Percentiles rank a stretch among this genome's conserved stretches.
Conservation (phyloP, 441 rosid species). For the Gossypium davidsonii region DNA sequence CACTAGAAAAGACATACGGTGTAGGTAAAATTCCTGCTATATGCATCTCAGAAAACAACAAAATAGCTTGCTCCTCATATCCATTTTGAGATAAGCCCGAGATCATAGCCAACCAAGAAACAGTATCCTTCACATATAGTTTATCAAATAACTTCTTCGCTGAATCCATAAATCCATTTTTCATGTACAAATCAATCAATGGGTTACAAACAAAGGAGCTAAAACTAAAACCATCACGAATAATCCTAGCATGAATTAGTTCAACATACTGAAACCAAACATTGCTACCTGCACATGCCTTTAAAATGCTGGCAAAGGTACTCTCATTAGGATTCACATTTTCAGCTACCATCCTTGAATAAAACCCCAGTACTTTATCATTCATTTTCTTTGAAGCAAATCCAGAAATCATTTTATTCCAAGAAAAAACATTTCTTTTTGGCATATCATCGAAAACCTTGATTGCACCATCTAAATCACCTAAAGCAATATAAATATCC, state of each 20-base stretch:
- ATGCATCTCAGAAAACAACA: slow-evolving; percentile 60
- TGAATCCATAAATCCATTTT: slow-evolving; percentile 45
- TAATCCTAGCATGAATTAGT: slow-evolving; percentile 65
- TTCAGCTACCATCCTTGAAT: slow-evolving; percentile 42
- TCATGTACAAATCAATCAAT: slow-evolving; percentile 62
- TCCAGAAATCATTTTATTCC: slow-evolving; percentile 52
- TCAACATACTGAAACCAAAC: slow-evolving; percentile 32
- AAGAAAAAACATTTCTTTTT: slow-evolving; percentile 35
- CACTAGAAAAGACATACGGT: slow-evolving; percentile 76
- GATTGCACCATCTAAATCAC: slow-evolving; percentile 39
- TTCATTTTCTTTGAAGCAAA: slow-evolving; percentile 35
- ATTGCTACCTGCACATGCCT: slow-evolving; percentile 38
- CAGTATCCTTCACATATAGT: slow-evolving; percentile 47
- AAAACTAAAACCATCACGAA: slow-evolving; percentile 46
- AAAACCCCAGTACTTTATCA: slow-evolving; percentile 26
- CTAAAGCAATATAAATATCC: slow-evolving; percentile 34
- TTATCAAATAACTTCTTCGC: slow-evolving; percentile 59
- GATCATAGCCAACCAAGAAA: slow-evolving; percentile 86
- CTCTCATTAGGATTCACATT: slow-evolving; percentile 37
- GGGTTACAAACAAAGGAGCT: slow-evolving; percentile 48
- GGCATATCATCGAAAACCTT: slow-evolving; percentile 72
- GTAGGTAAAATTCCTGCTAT: slow-evolving; percentile 44
- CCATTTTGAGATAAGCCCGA: slow-evolving; percentile 70
- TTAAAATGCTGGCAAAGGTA: slow-evolving; percentile 41
- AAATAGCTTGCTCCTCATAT: slow-evolving; percentile 48